Percentiles rank a stretch among this genome's conserved stretches.
Evolutionary conservation across 2,329 filamentous ascomycete species (phyloP).

Genomic region (Fusarium sp.): DNA sequence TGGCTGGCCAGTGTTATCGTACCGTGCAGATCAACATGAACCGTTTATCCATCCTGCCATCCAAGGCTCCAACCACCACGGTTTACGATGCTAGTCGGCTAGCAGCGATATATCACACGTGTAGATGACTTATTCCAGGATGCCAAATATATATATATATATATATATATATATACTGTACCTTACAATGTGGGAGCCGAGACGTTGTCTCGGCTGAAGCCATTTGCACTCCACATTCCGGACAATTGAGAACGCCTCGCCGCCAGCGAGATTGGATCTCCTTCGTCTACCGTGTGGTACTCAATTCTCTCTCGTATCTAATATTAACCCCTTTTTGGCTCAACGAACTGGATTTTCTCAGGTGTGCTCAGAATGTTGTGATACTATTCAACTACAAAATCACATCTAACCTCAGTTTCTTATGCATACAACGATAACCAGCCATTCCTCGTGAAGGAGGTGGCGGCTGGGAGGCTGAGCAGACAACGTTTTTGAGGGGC

Average conservation of each 20-base stretch:
- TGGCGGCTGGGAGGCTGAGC: slow-evolving; percentile 32
- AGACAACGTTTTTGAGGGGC: slow-evolving; percentile 1
- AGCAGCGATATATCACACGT: neutral
- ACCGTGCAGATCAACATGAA: slow-evolving; percentile 15
- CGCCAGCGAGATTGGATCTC: slow-evolving; percentile 25
- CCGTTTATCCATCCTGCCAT: neutral
- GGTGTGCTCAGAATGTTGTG: neutral
- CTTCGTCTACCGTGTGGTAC: neutral
- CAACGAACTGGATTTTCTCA: neutral
- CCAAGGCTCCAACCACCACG: slow-evolving; percentile 1
- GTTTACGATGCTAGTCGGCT: neutral
- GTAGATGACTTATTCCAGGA: neutral
- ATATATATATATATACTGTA: neutral
- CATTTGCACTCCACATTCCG: slow-evolving; percentile 9
- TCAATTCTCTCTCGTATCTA: neutral
- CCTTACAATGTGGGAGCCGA: slow-evolving; percentile 5
- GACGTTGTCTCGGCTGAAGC: neutral
- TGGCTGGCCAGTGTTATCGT: slow-evolving; percentile 9
- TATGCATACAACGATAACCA: neutral
- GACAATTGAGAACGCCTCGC: slow-evolving; percentile 6
- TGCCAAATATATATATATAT: too few species aligned
- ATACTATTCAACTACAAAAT: neutral
- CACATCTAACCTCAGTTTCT: slow-evolving; percentile 19
- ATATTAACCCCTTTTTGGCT: neutral
- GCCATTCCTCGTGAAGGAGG: neutral